Conservation (phyloP, 768 basidiomycete species). For the Coprinellus micaceus region DNA sequence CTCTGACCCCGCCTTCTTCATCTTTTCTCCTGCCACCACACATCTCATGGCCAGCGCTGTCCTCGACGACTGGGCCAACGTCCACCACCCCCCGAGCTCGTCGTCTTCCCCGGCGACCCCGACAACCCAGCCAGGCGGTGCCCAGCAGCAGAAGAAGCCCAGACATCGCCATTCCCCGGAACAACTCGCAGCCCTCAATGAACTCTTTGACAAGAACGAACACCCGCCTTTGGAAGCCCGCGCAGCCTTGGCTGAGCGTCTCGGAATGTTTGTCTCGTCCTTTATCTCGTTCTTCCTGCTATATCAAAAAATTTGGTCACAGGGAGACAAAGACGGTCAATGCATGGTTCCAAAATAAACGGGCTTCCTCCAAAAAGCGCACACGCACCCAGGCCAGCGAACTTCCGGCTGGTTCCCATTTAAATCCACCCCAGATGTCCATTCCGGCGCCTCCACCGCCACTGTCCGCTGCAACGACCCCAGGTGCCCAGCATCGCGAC, state of each 20-base stretch:
- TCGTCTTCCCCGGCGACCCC: slow-evolving; percentile 18
- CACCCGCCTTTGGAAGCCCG: slow-evolving; percentile 71
- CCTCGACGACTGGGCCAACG: slow-evolving; percentile 23
- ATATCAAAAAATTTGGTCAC: slow-evolving; percentile 16
- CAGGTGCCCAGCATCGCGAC: slow-evolving; percentile 21
- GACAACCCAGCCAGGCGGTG: slow-evolving; percentile 33
- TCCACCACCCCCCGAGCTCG: slow-evolving; percentile 27
- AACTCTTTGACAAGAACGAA: slow-evolving; percentile 72
- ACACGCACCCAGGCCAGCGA: slow-evolving; percentile 29
- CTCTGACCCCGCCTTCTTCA: slow-evolving; percentile 22
- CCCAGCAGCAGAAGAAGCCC: slow-evolving; percentile 62
- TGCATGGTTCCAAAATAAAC: slow-evolving; percentile 86
- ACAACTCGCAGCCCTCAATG: slow-evolving; percentile 74
- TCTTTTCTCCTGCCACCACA: slow-evolving; percentile 19
- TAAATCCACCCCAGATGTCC: slow-evolving; percentile 21
- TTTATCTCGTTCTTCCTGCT: slow-evolving; percentile 12
- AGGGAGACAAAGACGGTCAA: slow-evolving; percentile 86
- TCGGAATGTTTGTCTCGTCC: slow-evolving; percentile 64
- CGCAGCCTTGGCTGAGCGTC: slow-evolving; percentile 61
- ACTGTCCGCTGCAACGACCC: slow-evolving; percentile 19
- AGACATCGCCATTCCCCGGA: slow-evolving; percentile 71
- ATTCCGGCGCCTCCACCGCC: slow-evolving; percentile 16
- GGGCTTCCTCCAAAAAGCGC: slow-evolving; percentile 77
- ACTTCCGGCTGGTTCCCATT: slow-evolving; percentile 23
- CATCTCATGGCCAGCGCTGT: slow-evolving; percentile 22